Evolutionary conservation across 352 stramenopile species (phyloP), one percentile per base, ranked within the genome.

Genomic region (Pythium aristosporum): DNA sequence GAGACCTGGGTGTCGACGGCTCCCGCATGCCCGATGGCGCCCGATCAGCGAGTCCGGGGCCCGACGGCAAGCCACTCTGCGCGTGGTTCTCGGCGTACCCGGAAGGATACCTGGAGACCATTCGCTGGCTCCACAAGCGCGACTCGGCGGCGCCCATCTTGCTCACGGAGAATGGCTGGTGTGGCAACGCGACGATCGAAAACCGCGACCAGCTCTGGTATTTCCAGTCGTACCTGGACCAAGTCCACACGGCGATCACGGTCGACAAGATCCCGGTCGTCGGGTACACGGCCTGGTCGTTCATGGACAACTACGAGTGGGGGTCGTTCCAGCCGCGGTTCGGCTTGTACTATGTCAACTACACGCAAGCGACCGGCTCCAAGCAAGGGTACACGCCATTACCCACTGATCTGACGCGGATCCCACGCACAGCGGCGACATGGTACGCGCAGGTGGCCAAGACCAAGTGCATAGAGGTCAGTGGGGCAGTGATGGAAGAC

Each of bases 301-400:
- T 99, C 47, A 64, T 98, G 51, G 91, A 98, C 68, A 98, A 98
- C 62, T 98, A 97, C 68, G 94, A 98, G 72, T 98, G 92, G 92
- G 79, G 90, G 2, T 88, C 80, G 28, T 89, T 80, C 63, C 67
- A 72, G 25, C 77, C 80, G 20, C 77, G 77, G 41, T 89, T 89
- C 50, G 80, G 80, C 7, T 68, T 89, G 37, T 89, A 77, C 64
- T 86, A 85, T 68, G 77, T 89, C 47, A 77, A 89, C 53, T 87
- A 76, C 34, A 74, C 77, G 20, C 58, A 67, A 36, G 44, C 60
- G 13, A 78, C 66, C 2, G 76, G 72, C 28, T 57, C 42, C 37
- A 69, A 80, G 55, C 70, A 86, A 25, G 64, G 43, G 25, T 79
- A 71, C 47, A 58, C 60, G 12, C 61, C 75, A 0, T 30, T 64